Conservation (phyloP, 495 filamentous ascomycete species). For the Talaromyces wortmannii region DNA sequence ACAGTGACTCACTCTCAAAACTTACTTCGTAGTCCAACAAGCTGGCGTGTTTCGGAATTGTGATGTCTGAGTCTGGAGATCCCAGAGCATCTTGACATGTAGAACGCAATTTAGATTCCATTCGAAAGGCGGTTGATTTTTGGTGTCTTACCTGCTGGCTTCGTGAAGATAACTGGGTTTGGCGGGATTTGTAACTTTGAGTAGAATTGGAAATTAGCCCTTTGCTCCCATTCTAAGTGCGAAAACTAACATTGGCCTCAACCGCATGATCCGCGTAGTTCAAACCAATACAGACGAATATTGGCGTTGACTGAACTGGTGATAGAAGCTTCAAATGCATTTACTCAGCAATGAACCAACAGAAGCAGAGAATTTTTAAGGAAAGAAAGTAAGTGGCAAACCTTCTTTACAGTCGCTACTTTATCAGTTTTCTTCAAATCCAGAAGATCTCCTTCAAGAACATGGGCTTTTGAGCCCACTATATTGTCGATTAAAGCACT, state of each 20-base stretch:
- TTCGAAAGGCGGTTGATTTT: slow-evolving; percentile 22
- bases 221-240: slow-evolving; percentile 35
- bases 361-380: too few species aligned
- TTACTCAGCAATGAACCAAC: slow-evolving; percentile 8
- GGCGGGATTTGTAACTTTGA: slow-evolving; percentile 43
- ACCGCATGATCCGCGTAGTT: slow-evolving; percentile 68
- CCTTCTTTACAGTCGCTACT: not conserved
- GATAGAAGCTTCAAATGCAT: slow-evolving; percentile 27
- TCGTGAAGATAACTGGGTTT: slow-evolving; percentile 66
- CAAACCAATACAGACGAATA: slow-evolving; percentile 60
- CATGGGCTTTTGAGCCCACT: not conserved
- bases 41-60: slow-evolving; percentile 26
- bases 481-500: not conserved
- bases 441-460: not conserved
- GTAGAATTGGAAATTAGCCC: not conserved
- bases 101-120: not conserved
- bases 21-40: slow-evolving; percentile 57
- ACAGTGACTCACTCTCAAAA: not conserved
- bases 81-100: slow-evolving; percentile 42
- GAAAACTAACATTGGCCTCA: slow-evolving; percentile 45
- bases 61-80: slow-evolving; percentile 52
- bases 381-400: not conserved
- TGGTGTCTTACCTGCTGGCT: slow-evolving; percentile 54
- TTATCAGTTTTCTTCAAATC: not conserved
- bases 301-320: slow-evolving; percentile 26